Evolutionary conservation across 148 eudicot species (phyloP).

Genomic region (Fallopia convolvulus): DNA sequence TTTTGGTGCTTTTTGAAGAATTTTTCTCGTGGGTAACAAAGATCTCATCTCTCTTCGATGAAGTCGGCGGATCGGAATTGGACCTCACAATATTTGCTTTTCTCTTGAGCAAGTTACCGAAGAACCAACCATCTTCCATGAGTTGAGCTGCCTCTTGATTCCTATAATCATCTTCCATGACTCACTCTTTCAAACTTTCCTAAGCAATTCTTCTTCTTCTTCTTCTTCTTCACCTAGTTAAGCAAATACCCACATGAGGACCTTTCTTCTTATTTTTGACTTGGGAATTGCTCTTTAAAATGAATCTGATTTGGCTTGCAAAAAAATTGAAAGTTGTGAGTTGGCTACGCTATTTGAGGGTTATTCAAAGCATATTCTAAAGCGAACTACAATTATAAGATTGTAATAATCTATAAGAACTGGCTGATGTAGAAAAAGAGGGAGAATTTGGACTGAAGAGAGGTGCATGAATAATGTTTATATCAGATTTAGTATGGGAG

Average conservation of each 20-base stretch:
- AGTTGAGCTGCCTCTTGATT: slow-evolving; percentile 28
- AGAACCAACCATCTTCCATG: slow-evolving; percentile 58
- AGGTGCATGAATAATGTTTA: neutral
- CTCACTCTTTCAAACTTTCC: neutral
- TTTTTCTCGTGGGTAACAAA: slow-evolving; percentile 1
- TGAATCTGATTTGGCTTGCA: neutral
- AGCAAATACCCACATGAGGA: neutral
- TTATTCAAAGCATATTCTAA: neutral
- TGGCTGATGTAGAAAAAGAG: neutral
- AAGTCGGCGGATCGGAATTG: slow-evolving; percentile 41
- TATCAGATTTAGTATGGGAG: neutral
- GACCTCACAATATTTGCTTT: slow-evolving; percentile 36
- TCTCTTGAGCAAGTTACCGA: slow-evolving; percentile 37
- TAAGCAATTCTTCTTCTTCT: neutral
- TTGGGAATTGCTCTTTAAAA: neutral
- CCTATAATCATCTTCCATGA: slow-evolving; percentile 17
- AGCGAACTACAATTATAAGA: neutral
- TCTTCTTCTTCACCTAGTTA: neutral
- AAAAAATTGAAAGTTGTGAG: slow-evolving; percentile 23
- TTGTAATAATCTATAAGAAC: neutral
- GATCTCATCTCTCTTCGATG: slow-evolving; percentile 9
- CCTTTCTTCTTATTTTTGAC: neutral
- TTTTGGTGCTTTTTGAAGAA: neutral
- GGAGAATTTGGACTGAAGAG: neutral
- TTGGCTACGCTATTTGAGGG: slow-evolving; percentile 26